A percentile compares a stretch with the other conserved stretches of the same genome.
Evolutionary conservation across 2,329 filamentous ascomycete genomes (phyloP).

Genomic region (Venturiaceae sp.): DNA sequence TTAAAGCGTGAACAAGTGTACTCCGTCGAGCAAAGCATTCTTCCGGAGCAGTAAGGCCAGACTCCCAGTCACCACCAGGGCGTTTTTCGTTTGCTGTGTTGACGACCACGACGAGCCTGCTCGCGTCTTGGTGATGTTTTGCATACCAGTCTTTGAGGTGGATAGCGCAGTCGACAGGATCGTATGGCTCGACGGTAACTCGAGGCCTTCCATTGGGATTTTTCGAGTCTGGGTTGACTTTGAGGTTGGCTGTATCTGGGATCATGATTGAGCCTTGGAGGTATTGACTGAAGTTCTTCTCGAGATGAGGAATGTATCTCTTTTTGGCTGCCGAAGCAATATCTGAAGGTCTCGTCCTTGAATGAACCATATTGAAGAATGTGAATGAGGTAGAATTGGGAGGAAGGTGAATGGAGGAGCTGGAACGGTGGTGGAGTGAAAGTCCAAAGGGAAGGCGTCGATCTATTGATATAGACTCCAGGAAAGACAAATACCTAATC

Average conservation of each 20-base stretch:
- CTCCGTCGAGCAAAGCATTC: slow-evolving; percentile 67
- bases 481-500: neutral
- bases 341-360: slow-evolving; percentile 56
- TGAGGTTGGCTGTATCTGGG: slow-evolving; percentile 25
- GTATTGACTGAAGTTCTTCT: slow-evolving; percentile 25
- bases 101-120: slow-evolving; percentile 53
- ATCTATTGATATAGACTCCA: neutral
- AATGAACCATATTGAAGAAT: slow-evolving; percentile 39
- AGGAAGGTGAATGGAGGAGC: neutral
- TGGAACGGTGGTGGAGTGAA: neutral
- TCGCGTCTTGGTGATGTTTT: slow-evolving; percentile 16
- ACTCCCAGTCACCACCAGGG: slow-evolving; percentile 74
- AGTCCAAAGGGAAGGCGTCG: neutral
- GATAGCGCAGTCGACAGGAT: slow-evolving; percentile 44
- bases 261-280: slow-evolving; percentile 44
- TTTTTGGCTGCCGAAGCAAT: slow-evolving; percentile 66
- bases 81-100: slow-evolving; percentile 69
- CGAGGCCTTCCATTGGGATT: slow-evolving; percentile 24
- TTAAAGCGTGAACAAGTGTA: slow-evolving; percentile 60
- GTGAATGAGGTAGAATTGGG: neutral
- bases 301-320: slow-evolving; percentile 57
- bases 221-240: slow-evolving; percentile 38
- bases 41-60: slow-evolving; percentile 51
- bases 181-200: slow-evolving; percentile 34
- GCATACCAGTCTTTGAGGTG: slow-evolving; percentile 33